Percentiles rank a stretch among this genome's conserved stretches.
Evolutionary conservation across 306 rosid species (phyloP).

Genomic region (apple (Malus domestica)): ASM211411v1 NC_041805.1:12479501-12480000

Average conservation of each 20-base stretch:
- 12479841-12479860: constrained; percentile 28
- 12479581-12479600: background rate
- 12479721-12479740: constrained; percentile 13
- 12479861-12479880: constrained; percentile 29
- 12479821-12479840: constrained; percentile 22
- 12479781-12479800: constrained; percentile 41
- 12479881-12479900: constrained; percentile 11
- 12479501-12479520: background rate
- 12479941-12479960: constrained; percentile 48
- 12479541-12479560: background rate
- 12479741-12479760: constrained; percentile 41
- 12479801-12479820: constrained; percentile 41
- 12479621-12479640: too few relatives aligned
- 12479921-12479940: constrained; percentile 54
- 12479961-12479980: background rate
- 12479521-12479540: background rate
- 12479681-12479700: background rate
- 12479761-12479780: constrained; percentile 65
- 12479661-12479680: background rate
- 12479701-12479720: background rate
- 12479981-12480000: background rate
- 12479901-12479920: constrained; percentile 18
- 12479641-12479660: too few relatives aligned
- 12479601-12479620: background rate
- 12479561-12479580: background rate